Conservation (phyloP, 257 asterid species). For the Lavandula angustifolia region DNA sequence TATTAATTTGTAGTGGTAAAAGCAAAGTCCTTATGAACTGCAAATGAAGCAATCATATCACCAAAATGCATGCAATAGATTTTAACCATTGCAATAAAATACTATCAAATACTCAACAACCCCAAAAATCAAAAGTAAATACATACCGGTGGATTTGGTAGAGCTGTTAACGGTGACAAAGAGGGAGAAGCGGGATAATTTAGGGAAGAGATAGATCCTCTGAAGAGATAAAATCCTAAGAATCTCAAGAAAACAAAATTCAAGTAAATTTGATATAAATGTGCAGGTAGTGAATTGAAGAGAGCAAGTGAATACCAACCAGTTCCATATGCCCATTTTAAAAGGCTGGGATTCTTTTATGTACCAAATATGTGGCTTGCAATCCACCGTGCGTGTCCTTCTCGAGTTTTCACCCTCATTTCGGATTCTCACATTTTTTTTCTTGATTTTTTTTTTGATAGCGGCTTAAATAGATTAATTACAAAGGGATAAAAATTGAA, state of each 20-base stretch:
- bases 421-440: too few relatives aligned
- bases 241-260: neutral
- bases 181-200: constrained; percentile 70
- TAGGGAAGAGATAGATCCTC: constrained; percentile 76
- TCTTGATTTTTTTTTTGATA: too few relatives aligned
- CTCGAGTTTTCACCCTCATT: constrained; percentile 75
- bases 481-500: too few relatives aligned
- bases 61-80: neutral
- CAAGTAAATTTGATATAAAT: too few relatives aligned
- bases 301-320: constrained; percentile 62
- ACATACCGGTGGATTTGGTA: constrained; percentile 41
- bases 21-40: constrained; percentile 85
- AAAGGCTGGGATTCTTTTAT: constrained; percentile 70
- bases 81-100: too few relatives aligned
- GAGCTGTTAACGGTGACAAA: constrained; percentile 62
- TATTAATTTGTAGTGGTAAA: too few relatives aligned
- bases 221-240: constrained; percentile 63
- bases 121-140: too few relatives aligned
- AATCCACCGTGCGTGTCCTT: constrained; percentile 89
- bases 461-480: too few relatives aligned
- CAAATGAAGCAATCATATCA: constrained; percentile 34
- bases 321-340: constrained; percentile 80
- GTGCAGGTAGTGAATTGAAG: neutral
- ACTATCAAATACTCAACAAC: too few relatives aligned
- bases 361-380: too few relatives aligned